Base-by-base conservation (phyloP, 2,329 filamentous ascomycete genomes). In the Cercospora sp. region DNA sequence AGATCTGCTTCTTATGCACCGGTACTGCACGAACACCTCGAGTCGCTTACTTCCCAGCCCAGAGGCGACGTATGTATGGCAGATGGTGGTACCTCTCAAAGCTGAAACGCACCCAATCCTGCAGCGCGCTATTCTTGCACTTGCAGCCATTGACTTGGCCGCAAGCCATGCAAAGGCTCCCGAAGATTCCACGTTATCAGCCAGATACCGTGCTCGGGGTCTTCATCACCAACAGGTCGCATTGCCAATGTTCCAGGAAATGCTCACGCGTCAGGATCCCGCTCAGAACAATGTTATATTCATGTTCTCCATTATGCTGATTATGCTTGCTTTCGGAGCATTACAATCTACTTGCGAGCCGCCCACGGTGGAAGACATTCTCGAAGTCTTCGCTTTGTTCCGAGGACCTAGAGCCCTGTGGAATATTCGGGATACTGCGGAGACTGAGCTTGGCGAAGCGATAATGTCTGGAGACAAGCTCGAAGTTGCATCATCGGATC, bases 161-260 rank as follows among this genome's bases (percentile, higher is more conserved):
- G 55, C 63, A 20, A 65, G 53, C 63, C 61, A 63, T 51, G 61
- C 61, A 51, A 30, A 30, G n/a, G 42, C 26, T n/a, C 20, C 61
- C 13, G 30, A 12, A 2, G 63, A 65, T 23, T 31, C 65, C 23
- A 39, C 63, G 5, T 42, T 64, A 31, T 57, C 72, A 23, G 64
- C 68, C 30, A 69, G 58, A 10, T 76, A 74, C 39, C 72, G 73
- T 5, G 73, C 72, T 2, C 65, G 74, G 36, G 75, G 69, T 12
- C 64, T 77, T 10, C 67, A 75, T 61, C 75, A 77, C 64, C 75
- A 77, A 53, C 72, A 75, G 30, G 58, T 67, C 18, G 73, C 72
- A 5, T 68, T 75, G 16, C 67, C 72, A 23, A 65, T 73, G 10
- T 77, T 76, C 26, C 72, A 75, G 62, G 64, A 63, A 2, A 65